Conservation (phyloP, 306 rosid species). For the Albizia julibrissin region DNA sequence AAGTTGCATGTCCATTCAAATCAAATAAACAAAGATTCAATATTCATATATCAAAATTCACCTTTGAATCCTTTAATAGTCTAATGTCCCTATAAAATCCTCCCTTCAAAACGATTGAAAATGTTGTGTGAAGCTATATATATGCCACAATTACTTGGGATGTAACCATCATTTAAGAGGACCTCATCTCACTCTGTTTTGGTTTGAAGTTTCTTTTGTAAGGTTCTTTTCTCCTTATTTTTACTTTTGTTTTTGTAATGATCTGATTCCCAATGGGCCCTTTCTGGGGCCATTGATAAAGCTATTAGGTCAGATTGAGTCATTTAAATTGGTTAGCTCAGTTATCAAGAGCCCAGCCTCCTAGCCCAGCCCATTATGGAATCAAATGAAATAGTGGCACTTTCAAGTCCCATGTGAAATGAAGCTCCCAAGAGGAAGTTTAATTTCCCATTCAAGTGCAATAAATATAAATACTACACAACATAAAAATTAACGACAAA, state of each 20-base stretch:
- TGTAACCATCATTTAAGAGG: neutral
- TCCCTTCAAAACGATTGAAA: neutral
- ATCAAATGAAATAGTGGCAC: neutral
- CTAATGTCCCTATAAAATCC: no score
- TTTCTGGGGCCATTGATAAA: neutral
- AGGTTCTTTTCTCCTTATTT: neutral
- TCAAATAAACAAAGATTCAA: neutral
- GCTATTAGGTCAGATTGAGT: neutral
- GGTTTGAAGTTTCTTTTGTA: neutral
- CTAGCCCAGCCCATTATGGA: neutral
- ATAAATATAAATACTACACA: no score
- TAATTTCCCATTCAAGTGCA: no score
- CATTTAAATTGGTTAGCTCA: neutral
- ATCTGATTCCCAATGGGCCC: neutral
- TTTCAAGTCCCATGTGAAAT: no score
- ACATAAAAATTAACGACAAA: no score
- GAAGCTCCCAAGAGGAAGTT: no score
- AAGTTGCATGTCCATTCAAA: neutral
- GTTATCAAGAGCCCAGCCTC: neutral
- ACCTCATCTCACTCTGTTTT: neutral
- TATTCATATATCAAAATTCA: neutral
- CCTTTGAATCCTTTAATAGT: neutral
- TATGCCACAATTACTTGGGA: neutral
- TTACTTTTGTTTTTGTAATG: neutral
- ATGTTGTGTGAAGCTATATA: neutral